Conservation (phyloP, 208 protist species). For the Crithidia sp. region DNA sequence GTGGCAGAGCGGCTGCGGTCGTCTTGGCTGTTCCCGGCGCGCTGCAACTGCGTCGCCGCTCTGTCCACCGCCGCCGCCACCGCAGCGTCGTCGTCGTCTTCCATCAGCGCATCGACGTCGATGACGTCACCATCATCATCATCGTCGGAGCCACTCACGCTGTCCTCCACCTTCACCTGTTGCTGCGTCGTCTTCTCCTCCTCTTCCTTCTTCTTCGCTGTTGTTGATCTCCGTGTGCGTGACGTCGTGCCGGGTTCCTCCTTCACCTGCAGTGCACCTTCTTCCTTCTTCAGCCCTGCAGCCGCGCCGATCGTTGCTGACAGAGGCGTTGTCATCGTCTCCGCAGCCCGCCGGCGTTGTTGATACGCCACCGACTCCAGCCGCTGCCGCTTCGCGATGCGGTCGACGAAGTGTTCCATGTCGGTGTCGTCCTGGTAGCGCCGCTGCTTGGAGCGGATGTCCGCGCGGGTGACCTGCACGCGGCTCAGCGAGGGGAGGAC, state of each 20-base stretch:
- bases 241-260: slow-evolving; percentile 10
- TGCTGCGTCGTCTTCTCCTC: neutral
- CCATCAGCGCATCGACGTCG: slow-evolving; percentile 84
- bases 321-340: no score
- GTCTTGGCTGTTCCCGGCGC: neutral
- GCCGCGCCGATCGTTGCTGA: neutral
- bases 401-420: slow-evolving; percentile 39
- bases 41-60: slow-evolving; percentile 19
- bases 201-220: slow-evolving; percentile 17
- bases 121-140: slow-evolving; percentile 40
- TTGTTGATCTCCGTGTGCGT: neutral
- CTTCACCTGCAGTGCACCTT: slow-evolving; percentile 21
- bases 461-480: slow-evolving; percentile 64
- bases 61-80: slow-evolving; percentile 22
- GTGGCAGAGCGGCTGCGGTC: slow-evolving; percentile 5
- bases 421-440: slow-evolving; percentile 78
- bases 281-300: neutral
- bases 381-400: slow-evolving; percentile 51
- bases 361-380: slow-evolving; percentile 51
- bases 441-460: slow-evolving; percentile 56
- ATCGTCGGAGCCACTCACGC: no score
- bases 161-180: slow-evolving; percentile 4
- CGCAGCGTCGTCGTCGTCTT: slow-evolving; percentile 52
- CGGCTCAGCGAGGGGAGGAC: slow-evolving; percentile 68
- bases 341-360: slow-evolving; percentile 21